Conservation (phyloP, 1,139 yeast genomes). For the Candida pseudocylindracea region DNA sequence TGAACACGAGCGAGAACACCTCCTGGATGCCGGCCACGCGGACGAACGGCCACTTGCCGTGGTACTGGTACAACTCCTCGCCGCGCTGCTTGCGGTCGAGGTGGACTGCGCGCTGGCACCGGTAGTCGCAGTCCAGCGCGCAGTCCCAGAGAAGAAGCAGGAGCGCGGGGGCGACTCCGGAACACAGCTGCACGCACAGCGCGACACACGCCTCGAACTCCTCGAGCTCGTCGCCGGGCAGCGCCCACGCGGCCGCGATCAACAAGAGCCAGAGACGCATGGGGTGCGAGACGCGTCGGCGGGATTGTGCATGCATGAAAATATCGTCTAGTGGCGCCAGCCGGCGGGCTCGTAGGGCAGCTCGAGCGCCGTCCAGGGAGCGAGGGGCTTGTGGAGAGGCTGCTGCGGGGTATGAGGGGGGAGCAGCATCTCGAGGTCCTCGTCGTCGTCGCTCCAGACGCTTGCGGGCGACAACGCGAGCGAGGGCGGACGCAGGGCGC, state of each 20-base stretch:
- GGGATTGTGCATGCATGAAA: too few relatives aligned
- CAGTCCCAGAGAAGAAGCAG: constrained; percentile 56
- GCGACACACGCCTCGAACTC: constrained; percentile 44
- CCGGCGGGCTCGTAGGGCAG: too few relatives aligned
- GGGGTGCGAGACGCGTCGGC: too few relatives aligned
- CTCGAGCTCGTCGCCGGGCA: constrained; percentile 60
- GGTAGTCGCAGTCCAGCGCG: constrained; percentile 69
- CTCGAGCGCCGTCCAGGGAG: too few relatives aligned
- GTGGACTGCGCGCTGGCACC: constrained; percentile 66
- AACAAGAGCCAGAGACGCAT: background rate
- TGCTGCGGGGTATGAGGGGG: too few relatives aligned
- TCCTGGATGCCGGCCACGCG: constrained; percentile 68
- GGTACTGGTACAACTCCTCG: constrained; percentile 56
- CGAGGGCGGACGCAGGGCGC: too few relatives aligned
- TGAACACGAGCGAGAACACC: constrained; percentile 58
- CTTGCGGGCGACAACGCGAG: too few relatives aligned
- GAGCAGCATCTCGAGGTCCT: too few relatives aligned
- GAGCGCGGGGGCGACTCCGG: constrained; percentile 14
- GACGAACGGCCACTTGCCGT: constrained; percentile 92
- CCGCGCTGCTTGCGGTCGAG: constrained; percentile 17
- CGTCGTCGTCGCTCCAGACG: too few relatives aligned
- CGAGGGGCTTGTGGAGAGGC: too few relatives aligned
- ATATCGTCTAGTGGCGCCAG: too few relatives aligned
- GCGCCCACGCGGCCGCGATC: constrained; percentile 12
- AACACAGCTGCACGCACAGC: constrained; percentile 30